Base-by-base conservation (phyloP, 1,139 yeast species). In the Petasospora fabianii region DNA sequence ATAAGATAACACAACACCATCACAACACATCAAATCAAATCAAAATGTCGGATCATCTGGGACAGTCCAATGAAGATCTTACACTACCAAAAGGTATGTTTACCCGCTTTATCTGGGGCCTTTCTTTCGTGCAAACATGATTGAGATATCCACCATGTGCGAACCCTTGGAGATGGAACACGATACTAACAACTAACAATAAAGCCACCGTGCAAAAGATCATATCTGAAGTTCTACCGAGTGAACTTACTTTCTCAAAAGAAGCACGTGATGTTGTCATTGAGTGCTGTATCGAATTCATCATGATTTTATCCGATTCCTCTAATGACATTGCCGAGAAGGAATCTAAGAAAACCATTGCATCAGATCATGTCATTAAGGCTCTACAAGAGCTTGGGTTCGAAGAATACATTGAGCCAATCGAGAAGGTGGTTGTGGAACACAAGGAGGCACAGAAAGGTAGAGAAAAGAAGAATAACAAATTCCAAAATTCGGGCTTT, bases 291-390 rank as follows among this genome's bases (percentile, higher is more conserved):
- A 88, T 92, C 42, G 97, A 88, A 62, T 92, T 92, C 58, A 84
- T 94, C 44, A 92, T 92, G 95, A 87, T 92, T 48, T 68, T 92
- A 36, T 84, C 96, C 11, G 85, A 96, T 4, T 96, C 88, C 62
- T 84, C 94, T 45, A 90, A 94, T 57, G 98, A 94, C 50, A 87
- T 92, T 50, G 97, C 98, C 1, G 98, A 92, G 56, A 84, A 84
- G 55, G 98, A 92, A 58, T 83, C 95, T 37, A 92, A 92, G 62
- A 94, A 92, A 64, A 92, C 99, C 8, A 92, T 92, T 38, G 96
- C 97, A 1, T 84, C 96, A 2, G 98, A 92, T 59, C 99, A 92
- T 61, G 97, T 92, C 34, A 76, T 92, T 46, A 84, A 83, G 58
- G 97, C 98, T 1, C 69, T 92, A 36, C 83, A 80, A 48, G 96